Conservation (phyloP, 2,329 filamentous ascomycete genomes). For the Diplodia intermedia region DNA sequence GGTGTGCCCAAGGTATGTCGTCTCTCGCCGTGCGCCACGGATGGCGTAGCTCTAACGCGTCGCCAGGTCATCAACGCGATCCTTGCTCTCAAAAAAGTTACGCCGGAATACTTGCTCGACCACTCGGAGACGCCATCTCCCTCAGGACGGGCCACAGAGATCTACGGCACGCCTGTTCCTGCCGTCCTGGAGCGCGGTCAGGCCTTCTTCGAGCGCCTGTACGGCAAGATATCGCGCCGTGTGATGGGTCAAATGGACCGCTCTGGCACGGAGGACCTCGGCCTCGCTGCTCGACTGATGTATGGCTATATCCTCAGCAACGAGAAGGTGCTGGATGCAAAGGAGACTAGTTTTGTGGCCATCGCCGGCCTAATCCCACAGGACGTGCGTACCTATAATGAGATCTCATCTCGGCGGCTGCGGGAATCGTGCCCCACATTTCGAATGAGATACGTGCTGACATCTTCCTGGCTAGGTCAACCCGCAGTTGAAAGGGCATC, state of each 20-base stretch:
- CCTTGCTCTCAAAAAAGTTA: constrained; percentile 54
- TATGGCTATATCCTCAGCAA: constrained; percentile 61
- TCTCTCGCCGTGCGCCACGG: constrained; percentile 20
- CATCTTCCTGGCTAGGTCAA: constrained; percentile 51
- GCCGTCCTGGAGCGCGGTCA: constrained; percentile 55
- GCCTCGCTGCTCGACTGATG: constrained; percentile 55
- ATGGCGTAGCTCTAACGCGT: constrained; percentile 15
- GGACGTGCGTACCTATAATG: constrained; percentile 50
- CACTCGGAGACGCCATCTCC: constrained; percentile 48
- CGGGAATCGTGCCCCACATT: neutral
- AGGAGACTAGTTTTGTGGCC: constrained; percentile 61
- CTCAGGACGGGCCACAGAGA: constrained; percentile 49
- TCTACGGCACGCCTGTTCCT: constrained; percentile 47
- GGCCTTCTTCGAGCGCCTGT: constrained; percentile 57
- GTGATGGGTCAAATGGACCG: constrained; percentile 59
- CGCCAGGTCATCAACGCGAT: constrained; percentile 47
- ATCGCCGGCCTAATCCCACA: constrained; percentile 60
- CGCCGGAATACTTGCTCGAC: constrained; percentile 53
- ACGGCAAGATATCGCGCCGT: constrained; percentile 58
- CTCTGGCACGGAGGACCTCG: constrained; percentile 60
- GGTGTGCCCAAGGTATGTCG: constrained; percentile 58
- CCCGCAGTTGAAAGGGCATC: constrained; percentile 61
- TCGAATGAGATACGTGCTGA: neutral
- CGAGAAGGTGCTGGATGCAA: constrained; percentile 52
- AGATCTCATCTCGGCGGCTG: neutral